Conservation (phyloP, 1,139 yeast genomes). For the Geotrichum aggregatum region DNA sequence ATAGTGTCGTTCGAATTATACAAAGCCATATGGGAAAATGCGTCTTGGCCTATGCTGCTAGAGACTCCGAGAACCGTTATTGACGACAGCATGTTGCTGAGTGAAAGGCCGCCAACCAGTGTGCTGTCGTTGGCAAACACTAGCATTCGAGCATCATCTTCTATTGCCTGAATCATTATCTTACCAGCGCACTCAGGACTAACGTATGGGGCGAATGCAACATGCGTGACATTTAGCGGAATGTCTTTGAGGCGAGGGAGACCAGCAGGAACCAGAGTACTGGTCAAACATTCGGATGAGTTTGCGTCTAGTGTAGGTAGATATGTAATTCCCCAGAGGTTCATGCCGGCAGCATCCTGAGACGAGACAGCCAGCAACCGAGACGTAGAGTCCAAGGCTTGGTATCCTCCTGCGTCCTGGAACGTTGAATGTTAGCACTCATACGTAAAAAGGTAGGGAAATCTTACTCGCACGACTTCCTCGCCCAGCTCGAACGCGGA, state of each 20-base stretch:
- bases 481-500: conserved; percentile 16
- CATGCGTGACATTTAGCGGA: conserved; percentile 13
- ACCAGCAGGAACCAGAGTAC: conserved; percentile 8
- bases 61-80: conserved; percentile 13
- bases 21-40: conserved; percentile 14
- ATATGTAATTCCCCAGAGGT: conserved; percentile 21
- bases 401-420: conserved; percentile 12
- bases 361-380: conserved; percentile 12
- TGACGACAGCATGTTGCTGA: conserved; percentile 7
- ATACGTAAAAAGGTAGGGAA: not conserved
- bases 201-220: conserved; percentile 21
- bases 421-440: not conserved
- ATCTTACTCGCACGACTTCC: conserved; percentile 19
- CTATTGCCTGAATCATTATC: conserved; percentile 16
- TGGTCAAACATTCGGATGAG: conserved; percentile 13
- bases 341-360: conserved; percentile 13
- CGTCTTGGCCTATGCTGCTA: conserved; percentile 10
- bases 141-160: conserved; percentile 17
- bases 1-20: conserved; percentile 14
- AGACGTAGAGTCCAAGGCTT: conserved; percentile 9
- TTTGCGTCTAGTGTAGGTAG: conserved; percentile 12
- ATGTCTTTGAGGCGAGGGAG: conserved; percentile 16
- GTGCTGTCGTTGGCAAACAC: conserved; percentile 18
- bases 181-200: conserved; percentile 13
- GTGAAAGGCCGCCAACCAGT: not conserved